Conservation (phyloP, 257 asterid genomes). For the Ocimum tenuiflorum region DNA sequence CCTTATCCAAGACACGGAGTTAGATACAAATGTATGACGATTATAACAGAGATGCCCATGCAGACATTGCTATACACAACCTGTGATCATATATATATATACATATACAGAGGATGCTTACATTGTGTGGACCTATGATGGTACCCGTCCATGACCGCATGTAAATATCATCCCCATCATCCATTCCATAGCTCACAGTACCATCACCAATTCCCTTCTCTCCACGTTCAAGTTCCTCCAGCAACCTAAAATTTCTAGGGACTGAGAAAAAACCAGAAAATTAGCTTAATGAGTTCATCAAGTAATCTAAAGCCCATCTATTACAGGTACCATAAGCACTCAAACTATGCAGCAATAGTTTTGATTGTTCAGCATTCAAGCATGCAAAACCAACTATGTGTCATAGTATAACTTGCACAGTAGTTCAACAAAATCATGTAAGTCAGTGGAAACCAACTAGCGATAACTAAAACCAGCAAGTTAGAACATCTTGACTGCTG, state of each 20-base stretch:
- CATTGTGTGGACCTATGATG: conserved; percentile 75
- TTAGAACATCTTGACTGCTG: not conserved
- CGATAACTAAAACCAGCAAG: not conserved
- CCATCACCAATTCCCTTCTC: conserved; percentile 93
- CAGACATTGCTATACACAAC: not conserved
- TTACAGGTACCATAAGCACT: not conserved
- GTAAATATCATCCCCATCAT: conserved; percentile 79
- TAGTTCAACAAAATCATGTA: not conserved
- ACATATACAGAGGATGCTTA: too few species aligned
- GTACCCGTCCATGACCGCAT: conserved; percentile 89
- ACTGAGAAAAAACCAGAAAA: conserved; percentile 40
- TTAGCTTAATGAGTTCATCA: not conserved
- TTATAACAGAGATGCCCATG: not conserved
- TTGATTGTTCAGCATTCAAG: not conserved
- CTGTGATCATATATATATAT: not conserved
- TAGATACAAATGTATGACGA: not conserved
- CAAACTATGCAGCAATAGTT: not conserved
- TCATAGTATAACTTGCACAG: too few species aligned
- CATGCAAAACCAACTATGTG: too few species aligned
- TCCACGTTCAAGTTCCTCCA: conserved; percentile 93
- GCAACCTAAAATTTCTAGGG: conserved; percentile 78
- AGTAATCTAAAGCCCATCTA: not conserved
- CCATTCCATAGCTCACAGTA: conserved; percentile 90
- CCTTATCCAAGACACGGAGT: not conserved
- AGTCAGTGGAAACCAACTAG: not conserved